Evolutionary conservation across 768 basidiomycete genomes (phyloP).

Genomic region (Serendipita sp.): DNA sequence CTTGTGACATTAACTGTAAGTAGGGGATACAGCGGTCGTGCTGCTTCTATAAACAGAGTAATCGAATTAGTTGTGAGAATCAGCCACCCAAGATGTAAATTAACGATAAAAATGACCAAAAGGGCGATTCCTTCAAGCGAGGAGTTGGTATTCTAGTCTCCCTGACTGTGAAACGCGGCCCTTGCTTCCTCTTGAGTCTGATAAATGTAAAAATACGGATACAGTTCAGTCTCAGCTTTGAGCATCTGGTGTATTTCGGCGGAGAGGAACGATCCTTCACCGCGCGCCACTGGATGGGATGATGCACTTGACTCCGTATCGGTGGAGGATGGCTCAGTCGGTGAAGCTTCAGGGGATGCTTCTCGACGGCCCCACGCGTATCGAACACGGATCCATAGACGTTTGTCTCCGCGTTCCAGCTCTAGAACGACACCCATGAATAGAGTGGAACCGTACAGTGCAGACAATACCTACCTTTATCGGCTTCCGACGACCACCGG

Average conservation of each 20-base stretch:
- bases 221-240: not conserved
- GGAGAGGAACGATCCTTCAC: not conserved
- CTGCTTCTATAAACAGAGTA: too few relatives aligned
- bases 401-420: not conserved
- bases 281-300: not conserved
- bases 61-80: too few relatives aligned
- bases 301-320: not conserved
- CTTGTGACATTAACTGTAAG: too few relatives aligned
- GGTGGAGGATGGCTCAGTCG: not conserved
- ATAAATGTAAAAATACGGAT: not conserved
- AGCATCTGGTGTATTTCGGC: not conserved
- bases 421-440: not conserved
- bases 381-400: not conserved
- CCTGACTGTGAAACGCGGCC: not conserved
- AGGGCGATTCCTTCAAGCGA: too few relatives aligned
- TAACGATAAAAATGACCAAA: too few relatives aligned
- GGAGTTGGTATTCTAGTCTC: not conserved
- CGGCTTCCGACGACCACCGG: not conserved
- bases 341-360: not conserved
- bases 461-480: not conserved
- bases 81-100: too few relatives aligned
- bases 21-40: too few relatives aligned
- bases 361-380: not conserved
- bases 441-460: too few relatives aligned
- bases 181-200: not conserved